Conservation (phyloP, 2,329 filamentous ascomycete species). For the Lecanicillium sp. region DNA sequence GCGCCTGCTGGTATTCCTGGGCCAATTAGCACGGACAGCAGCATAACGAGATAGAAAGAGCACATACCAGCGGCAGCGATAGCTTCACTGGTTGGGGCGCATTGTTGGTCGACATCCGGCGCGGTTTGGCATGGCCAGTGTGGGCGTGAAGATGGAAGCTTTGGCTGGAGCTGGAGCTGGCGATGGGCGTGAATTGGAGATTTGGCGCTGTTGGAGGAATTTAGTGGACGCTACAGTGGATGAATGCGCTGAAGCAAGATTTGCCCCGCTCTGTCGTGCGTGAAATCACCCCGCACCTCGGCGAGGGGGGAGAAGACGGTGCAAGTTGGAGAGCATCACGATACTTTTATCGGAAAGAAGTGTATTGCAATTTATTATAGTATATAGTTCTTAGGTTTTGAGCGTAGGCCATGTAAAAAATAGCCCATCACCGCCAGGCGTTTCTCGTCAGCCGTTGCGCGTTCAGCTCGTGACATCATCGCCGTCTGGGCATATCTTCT, state of each 20-base stretch:
- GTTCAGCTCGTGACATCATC: conserved; percentile 18
- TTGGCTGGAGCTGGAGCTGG: not conserved
- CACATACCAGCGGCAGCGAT: conserved; percentile 56
- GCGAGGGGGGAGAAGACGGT: too few relatives aligned
- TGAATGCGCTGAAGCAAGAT: not conserved
- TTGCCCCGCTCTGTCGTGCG: too few relatives aligned
- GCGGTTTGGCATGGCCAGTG: conserved; percentile 17
- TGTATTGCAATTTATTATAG: too few relatives aligned
- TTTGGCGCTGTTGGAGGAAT: not conserved
- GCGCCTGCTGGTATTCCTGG: conserved; percentile 85
- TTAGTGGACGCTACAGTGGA: not conserved
- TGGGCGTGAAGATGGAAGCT: not conserved
- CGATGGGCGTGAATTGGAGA: not conserved
- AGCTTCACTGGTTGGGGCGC: conserved; percentile 68
- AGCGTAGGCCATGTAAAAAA: too few relatives aligned
- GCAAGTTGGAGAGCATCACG: too few relatives aligned
- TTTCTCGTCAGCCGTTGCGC: not conserved
- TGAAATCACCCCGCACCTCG: too few relatives aligned
- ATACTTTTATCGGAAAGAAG: too few relatives aligned
- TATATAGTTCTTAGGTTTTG: too few relatives aligned
- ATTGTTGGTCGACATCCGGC: conserved; percentile 48
- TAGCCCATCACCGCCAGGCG: too few relatives aligned
- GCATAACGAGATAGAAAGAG: not conserved
- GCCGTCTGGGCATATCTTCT: conserved; percentile 19
- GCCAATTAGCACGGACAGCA: conserved; percentile 14